Evolutionary conservation across 371 early-diverging fungal species (phyloP).

Genomic region (Haplosporangium sp.): DNA sequence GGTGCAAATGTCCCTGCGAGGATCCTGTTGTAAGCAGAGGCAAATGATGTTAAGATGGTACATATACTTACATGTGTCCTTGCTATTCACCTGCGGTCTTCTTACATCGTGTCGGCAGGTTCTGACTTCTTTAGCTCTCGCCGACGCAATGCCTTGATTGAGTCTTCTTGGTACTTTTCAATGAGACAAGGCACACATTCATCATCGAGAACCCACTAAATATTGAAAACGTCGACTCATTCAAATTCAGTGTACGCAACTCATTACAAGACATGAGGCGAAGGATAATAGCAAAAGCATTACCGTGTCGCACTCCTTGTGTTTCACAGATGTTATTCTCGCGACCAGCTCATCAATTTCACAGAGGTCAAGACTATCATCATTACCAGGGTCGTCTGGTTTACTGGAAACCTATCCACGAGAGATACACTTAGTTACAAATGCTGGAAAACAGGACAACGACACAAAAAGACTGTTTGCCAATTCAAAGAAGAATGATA

Average conservation of each 20-base stretch:
- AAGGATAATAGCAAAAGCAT: conserved; percentile 1
- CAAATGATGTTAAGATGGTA: conserved; percentile 10
- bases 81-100: background rate
- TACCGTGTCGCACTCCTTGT: conserved; percentile 18
- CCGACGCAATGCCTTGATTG: conserved; percentile 13
- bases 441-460: conserved; percentile 4
- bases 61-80: conserved; percentile 1
- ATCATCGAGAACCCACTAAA: conserved; percentile 24
- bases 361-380: conserved; percentile 18
- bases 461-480: background rate
- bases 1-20: conserved; percentile 24
- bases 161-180: conserved; percentile 10
- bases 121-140: conserved; percentile 18
- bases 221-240: conserved; percentile 7
- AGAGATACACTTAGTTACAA: conserved; percentile 7
- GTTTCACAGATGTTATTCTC: conserved; percentile 17
- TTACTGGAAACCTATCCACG: conserved; percentile 5
- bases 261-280: background rate
- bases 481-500: background rate
- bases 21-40: conserved; percentile 15
- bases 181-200: conserved; percentile 13
- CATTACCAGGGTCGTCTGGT: conserved; percentile 7
- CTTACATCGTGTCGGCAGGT: conserved; percentile 24
- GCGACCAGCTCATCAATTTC: conserved; percentile 17
- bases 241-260: conserved; percentile 4